phyloP scores from a whole-genome alignment of 2,329 filamentous ascomycete genomes.

The Penicillium sp. region DNA sequence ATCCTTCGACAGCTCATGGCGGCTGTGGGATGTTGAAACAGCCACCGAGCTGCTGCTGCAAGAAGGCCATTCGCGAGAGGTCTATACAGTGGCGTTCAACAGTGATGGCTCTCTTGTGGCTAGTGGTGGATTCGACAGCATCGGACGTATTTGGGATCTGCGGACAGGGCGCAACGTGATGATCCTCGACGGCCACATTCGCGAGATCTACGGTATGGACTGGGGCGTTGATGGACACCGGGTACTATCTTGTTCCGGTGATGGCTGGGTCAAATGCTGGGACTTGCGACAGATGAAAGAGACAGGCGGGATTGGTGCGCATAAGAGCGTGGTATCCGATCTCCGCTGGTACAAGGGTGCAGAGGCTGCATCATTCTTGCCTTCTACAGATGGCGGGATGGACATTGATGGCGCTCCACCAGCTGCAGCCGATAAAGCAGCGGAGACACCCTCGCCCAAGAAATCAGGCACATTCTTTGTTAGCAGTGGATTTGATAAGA shows the following conservation, averaged over 20 bases:
- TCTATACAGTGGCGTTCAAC: conserved; percentile 88
- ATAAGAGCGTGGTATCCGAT: conserved; percentile 87
- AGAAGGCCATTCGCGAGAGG: conserved; percentile 91
- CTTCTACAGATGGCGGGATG: conserved; percentile 57
- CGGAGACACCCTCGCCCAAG: conserved; percentile 59
- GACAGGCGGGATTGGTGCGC: conserved; percentile 81
- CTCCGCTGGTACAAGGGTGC: conserved; percentile 88
- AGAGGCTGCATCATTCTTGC: conserved; percentile 65
- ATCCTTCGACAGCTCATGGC: conserved; percentile 94
- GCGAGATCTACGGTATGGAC: conserved; percentile 88
- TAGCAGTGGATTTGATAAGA: conserved; percentile 86
- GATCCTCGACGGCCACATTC: conserved; percentile 90
- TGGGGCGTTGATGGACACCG: conserved; percentile 90
- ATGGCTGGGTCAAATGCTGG: conserved; percentile 98
- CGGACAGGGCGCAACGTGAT: conserved; percentile 90
- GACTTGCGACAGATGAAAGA: conserved; percentile 85
- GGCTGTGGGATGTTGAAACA: conserved; percentile 89
- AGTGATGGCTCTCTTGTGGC: conserved; percentile 85
- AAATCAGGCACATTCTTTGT: conserved; percentile 91
- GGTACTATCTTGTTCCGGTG: conserved; percentile 86
- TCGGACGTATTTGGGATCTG: conserved; percentile 92
- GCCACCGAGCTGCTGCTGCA: conserved; percentile 81
- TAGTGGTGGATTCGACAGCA: conserved; percentile 89
- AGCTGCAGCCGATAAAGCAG: conserved; percentile 10
- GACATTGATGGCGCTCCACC: conserved; percentile 29